Base-by-base conservation (phyloP, 306 rosid genomes). In the Ochetophila trinervis region DNA sequence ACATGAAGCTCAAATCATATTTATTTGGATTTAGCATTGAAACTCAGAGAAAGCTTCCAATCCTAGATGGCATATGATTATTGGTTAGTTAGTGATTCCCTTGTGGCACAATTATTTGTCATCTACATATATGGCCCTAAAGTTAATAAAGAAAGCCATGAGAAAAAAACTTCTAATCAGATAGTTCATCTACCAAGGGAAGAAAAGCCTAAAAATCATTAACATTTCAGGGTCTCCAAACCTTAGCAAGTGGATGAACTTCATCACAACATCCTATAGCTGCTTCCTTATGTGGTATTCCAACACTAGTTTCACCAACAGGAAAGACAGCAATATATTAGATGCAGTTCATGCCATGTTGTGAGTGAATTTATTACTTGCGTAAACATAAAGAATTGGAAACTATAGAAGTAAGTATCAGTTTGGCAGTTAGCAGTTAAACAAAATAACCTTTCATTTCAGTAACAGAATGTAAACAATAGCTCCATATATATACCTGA, bases 191-290 rank as follows among this genome's bases (percentile, higher is more conserved):
- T 15, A 19, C 8, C 2, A 32, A 14, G 7, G n/a, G 16, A 2
- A n/a, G n/a, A n/a, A n/a, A n/a, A 32, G 3, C 20, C 4, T 2
- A 17, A 36, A 13, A 51, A n/a, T 22, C 12, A 54, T 5, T 4
- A 53, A 53, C 54, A 45, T 13, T 19, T 16, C 5, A 15, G 34
- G 22, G 30, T 18, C 35, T 54, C 42, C 71, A 40, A 40, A 67
- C 72, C 72, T 67, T 67, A 17, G 72, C 72, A 11, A 56, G 72
- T 18, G 72, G 72, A 67, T 67, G 55, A 20, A 67, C 72, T 45
- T 67, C 72, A 35, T 67, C 64, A 32, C 72, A 67, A 27, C 72
- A 67, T 3, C 19, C 54, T 48, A 67, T 36, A 19, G 30, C 72
- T 22, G 63, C 53, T 44, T 67, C 55, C 27, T 67, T 67, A 51